phyloP scores from a whole-genome alignment of 257 asterid genomes.

The Capsicum chinense region DNA sequence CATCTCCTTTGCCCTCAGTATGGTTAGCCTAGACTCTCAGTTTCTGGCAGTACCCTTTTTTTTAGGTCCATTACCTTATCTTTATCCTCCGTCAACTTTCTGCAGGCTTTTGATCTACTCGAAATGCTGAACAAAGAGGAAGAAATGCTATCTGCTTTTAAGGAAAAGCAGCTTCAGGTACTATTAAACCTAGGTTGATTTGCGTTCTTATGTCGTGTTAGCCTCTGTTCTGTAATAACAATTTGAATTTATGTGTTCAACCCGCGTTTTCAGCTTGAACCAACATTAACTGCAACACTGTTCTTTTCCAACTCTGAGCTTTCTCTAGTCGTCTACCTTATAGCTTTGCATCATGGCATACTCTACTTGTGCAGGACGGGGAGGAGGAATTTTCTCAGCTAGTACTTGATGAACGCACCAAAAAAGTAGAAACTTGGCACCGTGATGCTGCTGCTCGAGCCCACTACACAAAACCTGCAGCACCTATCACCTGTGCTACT shows the following conservation, averaged over 20 bases:
- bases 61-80: constrained; percentile 16
- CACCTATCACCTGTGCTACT: constrained; percentile 95
- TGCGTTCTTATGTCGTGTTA: neutral
- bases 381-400: constrained; percentile 58
- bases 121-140: constrained; percentile 79
- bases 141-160: constrained; percentile 63
- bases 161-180: constrained; percentile 67
- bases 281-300: neutral
- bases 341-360: neutral
- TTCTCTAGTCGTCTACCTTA: neutral
- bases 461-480: constrained; percentile 63
- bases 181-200: neutral
- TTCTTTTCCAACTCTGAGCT: constrained; percentile 16
- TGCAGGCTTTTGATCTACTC: constrained; percentile 69
- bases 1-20: constrained; percentile 66
- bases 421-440: constrained; percentile 91
- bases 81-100: neutral
- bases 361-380: constrained; percentile 60
- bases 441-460: constrained; percentile 80
- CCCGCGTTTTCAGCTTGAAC: neutral
- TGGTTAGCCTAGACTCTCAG: constrained; percentile 51
- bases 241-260: constrained; percentile 1
- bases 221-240: neutral
- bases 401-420: constrained; percentile 74
- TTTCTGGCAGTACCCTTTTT: constrained; percentile 2